A percentile compares a stretch with the other conserved stretches of the same genome.
Evolutionary conservation across 2,329 filamentous ascomycete species (phyloP).

Genomic region (Ophiocordyceps sinensis): DNA sequence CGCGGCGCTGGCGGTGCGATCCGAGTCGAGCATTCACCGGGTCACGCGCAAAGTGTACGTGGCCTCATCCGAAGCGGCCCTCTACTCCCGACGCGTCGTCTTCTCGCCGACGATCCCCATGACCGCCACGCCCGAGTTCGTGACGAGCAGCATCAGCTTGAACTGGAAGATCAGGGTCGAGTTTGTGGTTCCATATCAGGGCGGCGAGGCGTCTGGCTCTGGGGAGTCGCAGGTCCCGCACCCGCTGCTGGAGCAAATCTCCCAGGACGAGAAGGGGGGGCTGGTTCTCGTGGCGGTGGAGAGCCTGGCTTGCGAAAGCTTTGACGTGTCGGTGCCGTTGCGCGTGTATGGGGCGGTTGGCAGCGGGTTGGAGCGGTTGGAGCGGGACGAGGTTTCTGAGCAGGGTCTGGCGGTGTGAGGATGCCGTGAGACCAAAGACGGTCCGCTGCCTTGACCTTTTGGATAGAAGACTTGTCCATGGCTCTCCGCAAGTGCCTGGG

Average conservation of each 20-base stretch:
- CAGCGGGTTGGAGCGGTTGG: constrained; percentile 39
- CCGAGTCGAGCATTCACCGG: constrained; percentile 70
- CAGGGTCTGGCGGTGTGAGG: constrained; percentile 26
- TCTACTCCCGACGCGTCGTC: constrained; percentile 65
- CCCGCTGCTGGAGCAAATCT: constrained; percentile 63
- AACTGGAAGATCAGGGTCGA: constrained; percentile 85
- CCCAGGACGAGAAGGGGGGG: constrained; percentile 63
- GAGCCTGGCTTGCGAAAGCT: constrained; percentile 70
- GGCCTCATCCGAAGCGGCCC: constrained; percentile 63
- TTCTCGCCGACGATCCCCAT: constrained; percentile 77
- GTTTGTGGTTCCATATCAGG: constrained; percentile 65
- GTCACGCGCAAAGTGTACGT: constrained; percentile 75
- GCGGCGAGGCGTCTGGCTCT: constrained; percentile 8
- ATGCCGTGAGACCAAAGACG: background rate
- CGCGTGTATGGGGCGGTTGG: constrained; percentile 59
- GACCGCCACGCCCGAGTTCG: constrained; percentile 74
- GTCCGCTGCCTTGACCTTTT: background rate
- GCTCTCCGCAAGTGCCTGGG: background rate
- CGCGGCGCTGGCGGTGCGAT: constrained; percentile 65
- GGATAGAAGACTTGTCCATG: background rate
- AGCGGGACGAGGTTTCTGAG: constrained; percentile 38
- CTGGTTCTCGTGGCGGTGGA: constrained; percentile 63
- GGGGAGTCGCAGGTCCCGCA: constrained; percentile 11
- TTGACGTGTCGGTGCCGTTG: constrained; percentile 76
- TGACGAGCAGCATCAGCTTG: constrained; percentile 75